A percentile compares a stretch with the other conserved stretches of the same genome.
These are phyloP conservation scores for Fraxinus cuspidata DNA, from an alignment of 257 asterid genomes.

Conservation along the genomic window DNA sequence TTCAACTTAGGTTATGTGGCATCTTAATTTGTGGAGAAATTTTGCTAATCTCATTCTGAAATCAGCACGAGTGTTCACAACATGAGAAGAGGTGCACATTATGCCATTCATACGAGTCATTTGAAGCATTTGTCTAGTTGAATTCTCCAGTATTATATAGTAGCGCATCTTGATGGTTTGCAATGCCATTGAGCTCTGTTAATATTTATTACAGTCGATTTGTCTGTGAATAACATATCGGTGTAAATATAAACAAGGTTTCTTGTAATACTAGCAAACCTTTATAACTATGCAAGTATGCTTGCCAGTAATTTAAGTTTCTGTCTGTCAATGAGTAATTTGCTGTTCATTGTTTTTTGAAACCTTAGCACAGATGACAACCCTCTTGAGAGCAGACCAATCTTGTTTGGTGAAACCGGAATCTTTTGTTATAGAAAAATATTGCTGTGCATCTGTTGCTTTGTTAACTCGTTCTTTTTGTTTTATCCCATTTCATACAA, in stretches of 20 bases:
- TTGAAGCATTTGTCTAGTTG: background rate
- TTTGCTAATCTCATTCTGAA: too few species aligned
- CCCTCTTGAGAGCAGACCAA: background rate
- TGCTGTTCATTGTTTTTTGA: background rate
- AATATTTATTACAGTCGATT: background rate
- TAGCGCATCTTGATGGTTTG: background rate
- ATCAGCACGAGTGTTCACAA: too few species aligned
- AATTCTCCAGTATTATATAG: background rate
- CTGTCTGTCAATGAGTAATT: background rate
- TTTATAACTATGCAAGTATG: background rate
- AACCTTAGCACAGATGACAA: background rate
- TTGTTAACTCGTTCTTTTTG: background rate
- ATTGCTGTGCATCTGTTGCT: background rate
- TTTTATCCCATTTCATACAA: background rate
- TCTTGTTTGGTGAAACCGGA: background rate
- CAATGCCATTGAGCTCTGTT: background rate
- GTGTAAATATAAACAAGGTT: background rate
- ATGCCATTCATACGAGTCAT: too few species aligned
- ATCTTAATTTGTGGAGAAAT: too few species aligned
- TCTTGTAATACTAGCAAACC: background rate
- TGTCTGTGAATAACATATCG: background rate
- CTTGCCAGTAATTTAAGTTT: background rate
- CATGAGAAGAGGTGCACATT: too few species aligned
- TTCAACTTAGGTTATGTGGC: too few species aligned
- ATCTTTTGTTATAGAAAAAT: background rate